Evolutionary conservation across 345 rosid species (phyloP).

Genomic region (Erucastrum elatum): DNA sequence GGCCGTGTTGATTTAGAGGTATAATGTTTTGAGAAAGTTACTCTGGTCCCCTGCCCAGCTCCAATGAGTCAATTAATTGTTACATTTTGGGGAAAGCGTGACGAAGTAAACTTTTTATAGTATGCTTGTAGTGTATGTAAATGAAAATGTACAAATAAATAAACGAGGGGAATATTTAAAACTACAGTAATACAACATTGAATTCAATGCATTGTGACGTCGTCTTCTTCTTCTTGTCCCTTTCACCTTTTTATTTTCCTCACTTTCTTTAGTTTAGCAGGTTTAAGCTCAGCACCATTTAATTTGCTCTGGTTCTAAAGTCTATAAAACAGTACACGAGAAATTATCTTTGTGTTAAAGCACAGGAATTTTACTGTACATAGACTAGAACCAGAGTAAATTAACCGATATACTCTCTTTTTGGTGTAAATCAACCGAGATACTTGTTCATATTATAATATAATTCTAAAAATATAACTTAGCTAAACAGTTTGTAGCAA

Average conservation of each 20-base stretch:
- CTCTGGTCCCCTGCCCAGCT: constrained; percentile 27
- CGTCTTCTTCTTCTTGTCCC: constrained; percentile 27
- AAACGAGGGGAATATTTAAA: constrained; percentile 9
- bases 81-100: constrained; percentile 37
- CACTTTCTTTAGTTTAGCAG: constrained; percentile 27
- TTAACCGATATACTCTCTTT: neutral
- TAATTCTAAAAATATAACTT: neutral
- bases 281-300: constrained; percentile 27
- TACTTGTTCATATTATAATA: neutral
- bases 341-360: neutral
- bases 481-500: neutral
- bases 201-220: constrained; percentile 37
- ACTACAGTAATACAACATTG: constrained; percentile 18
- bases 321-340: neutral
- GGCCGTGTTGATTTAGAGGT: constrained; percentile 29
- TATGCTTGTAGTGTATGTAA: constrained; percentile 4
- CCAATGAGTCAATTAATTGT: constrained; percentile 30
- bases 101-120: constrained; percentile 23
- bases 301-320: constrained; percentile 8
- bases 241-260: constrained; percentile 27
- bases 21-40: constrained; percentile 23
- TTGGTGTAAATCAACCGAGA: neutral
- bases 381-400: neutral
- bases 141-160: neutral
- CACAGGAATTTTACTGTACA: neutral